A percentile compares a stretch with the other conserved stretches of the same genome.
Evolutionary conservation across 768 basidiomycete species (phyloP).

Genomic region (Psilocybe cubensis): DNA sequence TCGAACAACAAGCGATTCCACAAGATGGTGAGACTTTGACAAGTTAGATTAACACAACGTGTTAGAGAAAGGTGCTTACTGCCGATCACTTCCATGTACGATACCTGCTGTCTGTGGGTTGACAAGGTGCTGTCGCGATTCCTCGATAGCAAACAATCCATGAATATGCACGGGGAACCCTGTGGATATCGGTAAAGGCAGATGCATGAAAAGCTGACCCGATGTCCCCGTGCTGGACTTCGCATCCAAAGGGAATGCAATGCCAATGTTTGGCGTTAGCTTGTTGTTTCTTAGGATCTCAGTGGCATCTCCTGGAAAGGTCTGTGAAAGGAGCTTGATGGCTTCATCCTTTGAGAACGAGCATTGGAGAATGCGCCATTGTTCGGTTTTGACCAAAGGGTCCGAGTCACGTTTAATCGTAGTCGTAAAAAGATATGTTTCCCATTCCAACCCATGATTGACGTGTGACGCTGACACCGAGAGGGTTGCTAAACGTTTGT

Average conservation of each 20-base stretch:
- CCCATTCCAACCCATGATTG: background rate
- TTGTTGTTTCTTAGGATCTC: slow-evolving; percentile 40
- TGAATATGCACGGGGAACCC: slow-evolving; percentile 50
- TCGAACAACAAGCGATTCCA: slow-evolving; percentile 54
- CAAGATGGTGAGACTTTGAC: slow-evolving; percentile 41
- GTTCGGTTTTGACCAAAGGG: slow-evolving; percentile 4
- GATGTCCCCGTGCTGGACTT: background rate
- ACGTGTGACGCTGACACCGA: slow-evolving; percentile 12
- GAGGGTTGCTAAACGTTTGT: slow-evolving; percentile 18
- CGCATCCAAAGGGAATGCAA: slow-evolving; percentile 35
- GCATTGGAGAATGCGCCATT: slow-evolving; percentile 39
- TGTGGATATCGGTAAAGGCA: slow-evolving; percentile 50
- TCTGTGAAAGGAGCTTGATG: slow-evolving; percentile 24
- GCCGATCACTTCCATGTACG: slow-evolving; percentile 40
- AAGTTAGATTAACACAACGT: background rate
- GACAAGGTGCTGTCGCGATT: slow-evolving; percentile 45
- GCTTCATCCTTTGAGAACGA: slow-evolving; percentile 30
- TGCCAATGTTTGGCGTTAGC: slow-evolving; percentile 39
- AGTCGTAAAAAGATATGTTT: slow-evolving; percentile 19
- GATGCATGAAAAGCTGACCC: slow-evolving; percentile 53
- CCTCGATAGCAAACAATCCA: slow-evolving; percentile 48
- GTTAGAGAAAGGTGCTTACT: slow-evolving; percentile 31
- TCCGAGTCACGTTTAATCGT: slow-evolving; percentile 5
- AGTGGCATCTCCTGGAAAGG: slow-evolving; percentile 27
- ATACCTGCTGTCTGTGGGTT: slow-evolving; percentile 44